Evolutionary conservation across 2,329 filamentous ascomycete species (phyloP).

Genomic region (Plenodomus lindquistii): DNA sequence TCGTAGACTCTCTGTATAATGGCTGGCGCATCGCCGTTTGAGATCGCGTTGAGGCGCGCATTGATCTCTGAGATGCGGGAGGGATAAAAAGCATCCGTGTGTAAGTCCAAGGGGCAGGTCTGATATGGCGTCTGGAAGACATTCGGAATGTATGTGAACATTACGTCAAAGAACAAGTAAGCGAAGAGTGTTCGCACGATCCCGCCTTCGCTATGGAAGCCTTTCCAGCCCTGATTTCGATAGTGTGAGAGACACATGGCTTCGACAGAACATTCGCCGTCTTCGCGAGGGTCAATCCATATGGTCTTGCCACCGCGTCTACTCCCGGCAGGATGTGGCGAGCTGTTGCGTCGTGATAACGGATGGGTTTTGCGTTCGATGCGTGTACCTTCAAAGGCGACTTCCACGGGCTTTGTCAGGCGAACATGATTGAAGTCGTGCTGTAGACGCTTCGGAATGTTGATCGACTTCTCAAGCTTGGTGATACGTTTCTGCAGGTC

Average conservation of each 20-base stretch:
- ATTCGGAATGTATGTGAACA: constrained; percentile 92
- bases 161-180: constrained; percentile 91
- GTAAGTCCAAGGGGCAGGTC: constrained; percentile 87
- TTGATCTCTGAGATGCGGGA: constrained; percentile 89
- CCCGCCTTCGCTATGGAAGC: constrained; percentile 89
- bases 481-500: constrained; percentile 91
- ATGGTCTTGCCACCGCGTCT: constrained; percentile 70
- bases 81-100: constrained; percentile 90
- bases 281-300: constrained; percentile 80
- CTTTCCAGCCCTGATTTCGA: constrained; percentile 83
- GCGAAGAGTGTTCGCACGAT: constrained; percentile 81
- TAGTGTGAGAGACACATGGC: constrained; percentile 92
- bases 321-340: constrained; percentile 37
- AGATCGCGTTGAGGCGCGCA: constrained; percentile 80
- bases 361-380: constrained; percentile 63
- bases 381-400: constrained; percentile 76
- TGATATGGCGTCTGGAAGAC: constrained; percentile 97
- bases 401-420: constrained; percentile 74
- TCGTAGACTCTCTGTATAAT: constrained; percentile 72
- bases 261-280: constrained; percentile 83
- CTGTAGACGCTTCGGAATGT: constrained; percentile 80
- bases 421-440: constrained; percentile 91
- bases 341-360: constrained; percentile 33
- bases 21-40: constrained; percentile 73
- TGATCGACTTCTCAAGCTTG: constrained; percentile 85